Evolutionary conservation across 2,329 filamentous ascomycete genomes (phyloP).

Genomic region (Phyllosticta citrichinensis): DNA sequence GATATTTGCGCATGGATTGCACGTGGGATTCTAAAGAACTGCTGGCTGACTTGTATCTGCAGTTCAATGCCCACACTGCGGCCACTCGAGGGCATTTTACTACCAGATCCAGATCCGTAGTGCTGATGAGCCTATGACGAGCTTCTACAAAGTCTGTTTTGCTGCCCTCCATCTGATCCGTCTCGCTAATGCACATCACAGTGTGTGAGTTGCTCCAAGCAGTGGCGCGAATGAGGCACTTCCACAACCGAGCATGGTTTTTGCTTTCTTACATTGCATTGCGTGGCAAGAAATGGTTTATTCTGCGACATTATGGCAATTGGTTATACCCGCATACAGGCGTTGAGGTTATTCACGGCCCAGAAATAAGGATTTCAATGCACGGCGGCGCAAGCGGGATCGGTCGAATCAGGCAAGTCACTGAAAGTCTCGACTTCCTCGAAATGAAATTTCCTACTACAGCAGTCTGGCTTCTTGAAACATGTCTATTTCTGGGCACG

Average conservation of each 20-base stretch:
- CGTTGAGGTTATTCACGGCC: not conserved
- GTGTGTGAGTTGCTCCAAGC: constrained; percentile 34
- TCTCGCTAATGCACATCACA: constrained; percentile 11
- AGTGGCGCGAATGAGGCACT: constrained; percentile 32
- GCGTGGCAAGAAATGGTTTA: not conserved
- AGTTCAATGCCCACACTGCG: constrained; percentile 80
- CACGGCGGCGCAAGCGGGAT: not conserved
- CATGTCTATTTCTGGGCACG: not conserved
- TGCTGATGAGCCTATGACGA: constrained; percentile 97
- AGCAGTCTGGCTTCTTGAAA: not conserved
- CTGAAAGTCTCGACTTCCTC: not conserved
- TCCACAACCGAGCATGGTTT: not conserved
- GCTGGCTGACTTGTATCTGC: constrained; percentile 1
- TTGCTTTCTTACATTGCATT: not conserved
- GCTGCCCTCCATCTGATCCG: not conserved
- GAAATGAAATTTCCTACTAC: not conserved
- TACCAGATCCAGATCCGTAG: constrained; percentile 96
- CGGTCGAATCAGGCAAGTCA: not conserved
- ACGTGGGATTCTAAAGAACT: not conserved
- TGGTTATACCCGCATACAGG: not conserved
- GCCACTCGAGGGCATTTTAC: constrained; percentile 79
- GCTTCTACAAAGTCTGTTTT: constrained; percentile 68
- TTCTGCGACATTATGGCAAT: not conserved
- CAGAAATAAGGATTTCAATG: not conserved
- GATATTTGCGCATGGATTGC: constrained; percentile 1